Conservation (phyloP, 1,284 basidiomycete species). For the Marasmius fiardii region DNA sequence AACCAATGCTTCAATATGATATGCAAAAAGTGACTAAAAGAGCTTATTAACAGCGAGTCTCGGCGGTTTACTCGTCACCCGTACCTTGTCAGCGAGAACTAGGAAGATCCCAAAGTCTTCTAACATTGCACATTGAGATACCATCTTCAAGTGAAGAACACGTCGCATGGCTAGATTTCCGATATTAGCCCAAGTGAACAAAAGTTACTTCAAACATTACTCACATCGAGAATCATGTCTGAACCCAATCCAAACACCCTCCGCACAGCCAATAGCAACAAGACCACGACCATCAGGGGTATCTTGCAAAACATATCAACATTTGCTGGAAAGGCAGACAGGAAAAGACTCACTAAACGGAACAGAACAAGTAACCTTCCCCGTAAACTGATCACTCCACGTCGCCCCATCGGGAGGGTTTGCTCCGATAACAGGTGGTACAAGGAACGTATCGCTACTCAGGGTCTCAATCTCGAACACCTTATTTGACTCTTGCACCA, state of each 20-base stretch:
- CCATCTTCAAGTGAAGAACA: slow-evolving; percentile 79
- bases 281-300: slow-evolving; percentile 70
- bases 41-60: neutral
- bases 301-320: slow-evolving; percentile 31
- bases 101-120: slow-evolving; percentile 87
- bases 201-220: slow-evolving; percentile 19
- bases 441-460: slow-evolving; percentile 81
- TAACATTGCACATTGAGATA: slow-evolving; percentile 83
- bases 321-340: neutral
- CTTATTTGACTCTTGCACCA: slow-evolving; percentile 90
- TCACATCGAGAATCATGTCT: slow-evolving; percentile 70
- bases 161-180: slow-evolving; percentile 61
- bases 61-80: neutral
- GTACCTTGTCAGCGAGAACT: slow-evolving; percentile 78
- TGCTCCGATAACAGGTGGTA: slow-evolving; percentile 53
- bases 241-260: slow-evolving; percentile 88
- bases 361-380: slow-evolving; percentile 90
- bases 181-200: no score
- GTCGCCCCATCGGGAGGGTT: slow-evolving; percentile 34
- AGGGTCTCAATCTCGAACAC: slow-evolving; percentile 88
- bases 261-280: slow-evolving; percentile 82
- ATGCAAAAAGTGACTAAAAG: slow-evolving; percentile 72
- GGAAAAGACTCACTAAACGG: slow-evolving; percentile 72
- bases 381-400: slow-evolving; percentile 77
- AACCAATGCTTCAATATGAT: slow-evolving; percentile 94